phyloP scores from a whole-genome alignment of 352 stramenopile genomes.

The Phytophthora sp. region DNA sequence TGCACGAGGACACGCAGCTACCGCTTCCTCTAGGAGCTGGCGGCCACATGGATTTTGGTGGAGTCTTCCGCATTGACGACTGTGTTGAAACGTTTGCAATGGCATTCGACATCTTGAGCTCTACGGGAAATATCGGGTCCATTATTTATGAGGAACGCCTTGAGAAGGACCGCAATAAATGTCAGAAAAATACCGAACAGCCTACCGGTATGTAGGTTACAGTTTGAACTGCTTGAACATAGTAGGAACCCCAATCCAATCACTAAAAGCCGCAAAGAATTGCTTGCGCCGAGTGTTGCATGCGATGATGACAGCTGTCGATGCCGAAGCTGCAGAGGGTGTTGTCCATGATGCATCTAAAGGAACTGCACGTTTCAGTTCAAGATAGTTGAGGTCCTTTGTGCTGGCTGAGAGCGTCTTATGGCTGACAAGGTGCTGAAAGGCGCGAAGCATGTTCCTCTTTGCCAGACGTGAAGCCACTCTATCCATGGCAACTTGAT shows the following conservation, averaged over 20 bases:
- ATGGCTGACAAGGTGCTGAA: constrained; percentile 34
- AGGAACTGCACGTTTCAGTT: constrained; percentile 46
- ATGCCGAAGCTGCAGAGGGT: constrained; percentile 25
- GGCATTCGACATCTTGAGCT: constrained; percentile 62
- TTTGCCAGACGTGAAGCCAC: constrained; percentile 73
- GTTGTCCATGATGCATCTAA: constrained; percentile 26
- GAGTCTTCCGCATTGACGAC: constrained; percentile 71
- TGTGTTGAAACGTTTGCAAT: constrained; percentile 75
- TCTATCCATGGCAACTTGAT: constrained; percentile 44
- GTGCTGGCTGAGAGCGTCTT: background rate
- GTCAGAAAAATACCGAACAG: constrained; percentile 26
- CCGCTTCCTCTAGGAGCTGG: constrained; percentile 46
- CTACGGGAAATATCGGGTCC: constrained; percentile 51
- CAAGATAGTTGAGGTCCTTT: constrained; percentile 37
- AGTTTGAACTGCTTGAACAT: constrained; percentile 55
- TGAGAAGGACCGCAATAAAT: constrained; percentile 49
- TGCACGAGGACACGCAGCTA: constrained; percentile 58
- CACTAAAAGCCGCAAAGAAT: constrained; percentile 41
- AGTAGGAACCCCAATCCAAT: constrained; percentile 40
- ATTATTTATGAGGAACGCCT: constrained; percentile 71
- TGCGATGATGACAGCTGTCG: constrained; percentile 16
- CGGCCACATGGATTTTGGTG: constrained; percentile 57
- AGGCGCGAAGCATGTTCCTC: constrained; percentile 60
- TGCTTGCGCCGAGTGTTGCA: constrained; percentile 23
- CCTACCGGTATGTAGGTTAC: constrained; percentile 21